phyloP scores from a whole-genome alignment of 2,329 filamentous ascomycete species.

The Sporothrix globosa region DNA sequence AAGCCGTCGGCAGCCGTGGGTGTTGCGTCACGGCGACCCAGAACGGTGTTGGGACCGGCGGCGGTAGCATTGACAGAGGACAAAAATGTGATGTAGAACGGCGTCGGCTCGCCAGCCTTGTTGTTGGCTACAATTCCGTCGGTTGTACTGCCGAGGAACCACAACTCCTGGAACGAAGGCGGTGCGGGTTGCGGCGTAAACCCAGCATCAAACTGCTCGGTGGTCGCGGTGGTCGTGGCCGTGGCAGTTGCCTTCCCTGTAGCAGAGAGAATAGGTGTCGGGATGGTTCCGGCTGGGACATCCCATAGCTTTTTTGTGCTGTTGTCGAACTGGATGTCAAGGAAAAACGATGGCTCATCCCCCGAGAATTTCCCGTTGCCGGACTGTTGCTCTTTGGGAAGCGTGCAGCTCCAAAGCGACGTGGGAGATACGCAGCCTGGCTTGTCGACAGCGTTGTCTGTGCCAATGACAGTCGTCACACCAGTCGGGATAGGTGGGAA shows the following conservation, averaged over 20 bases:
- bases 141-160: constrained; percentile 83
- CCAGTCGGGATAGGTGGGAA: constrained; percentile 88
- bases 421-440: constrained; percentile 71
- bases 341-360: constrained; percentile 75
- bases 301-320: constrained; percentile 57
- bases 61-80: constrained; percentile 47
- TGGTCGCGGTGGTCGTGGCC: not conserved
- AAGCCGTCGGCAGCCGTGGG: constrained; percentile 50
- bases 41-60: constrained; percentile 39
- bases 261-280: constrained; percentile 31
- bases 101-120: constrained; percentile 83
- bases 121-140: constrained; percentile 67
- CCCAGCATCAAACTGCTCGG: constrained; percentile 35
- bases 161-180: constrained; percentile 69
- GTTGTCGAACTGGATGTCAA: constrained; percentile 77
- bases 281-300: constrained; percentile 45
- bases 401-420: constrained; percentile 81
- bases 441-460: constrained; percentile 66
- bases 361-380: constrained; percentile 64
- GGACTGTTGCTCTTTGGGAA: constrained; percentile 76
- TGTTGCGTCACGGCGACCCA: constrained; percentile 39
- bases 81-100: constrained; percentile 82
- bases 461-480: constrained; percentile 74
- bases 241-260: not conserved
- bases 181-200: constrained; percentile 60